Base-by-base conservation (phyloP, 2,329 filamentous ascomycete species). In the Talaromyces sp. region DNA sequence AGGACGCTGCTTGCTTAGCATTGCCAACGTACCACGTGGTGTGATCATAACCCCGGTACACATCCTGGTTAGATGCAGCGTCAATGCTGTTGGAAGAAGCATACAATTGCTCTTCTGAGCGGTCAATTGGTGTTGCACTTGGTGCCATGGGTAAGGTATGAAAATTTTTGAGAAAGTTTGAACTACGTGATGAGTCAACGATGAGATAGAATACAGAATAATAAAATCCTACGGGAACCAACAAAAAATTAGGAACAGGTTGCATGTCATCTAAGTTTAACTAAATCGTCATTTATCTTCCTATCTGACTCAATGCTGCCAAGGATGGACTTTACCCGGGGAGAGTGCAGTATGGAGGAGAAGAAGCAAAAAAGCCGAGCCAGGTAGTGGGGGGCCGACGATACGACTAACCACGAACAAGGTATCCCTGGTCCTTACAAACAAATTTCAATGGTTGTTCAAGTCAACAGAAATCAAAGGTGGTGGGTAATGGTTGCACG, bases 21-120 rank as follows among this genome's bases (percentile, higher is more conserved):
- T 96, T 96, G 71, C 92, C 92, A 36, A 96, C 92, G 81, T 91
- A 96, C 92, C 92, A 96, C 63, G 90, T 91, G 62, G 96, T 84
- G 74, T 96, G 90, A 76, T 96, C 90, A 75, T 96, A 96, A 70
- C 90, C 91, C 3, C 44, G 44, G 11, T 47, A 47, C 44, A 47
- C 44, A 25, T 47, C 44, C 44, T 47, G 44, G 17, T 25, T 47
- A 25, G 44, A 47, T 25, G 44, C 10, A 22, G 1, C n/a, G 44
- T 47, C 22, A 15, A 47, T 25, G 2, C 22, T 47, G 19, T 47
- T 19, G 44, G 44, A 19, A 47, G 44, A 47, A 7, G 44, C 9
- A 47, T 47, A 25, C 3, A 25, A 22, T 47, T 47, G 44, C 44
- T 47, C 44, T 47, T 47, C 44, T 3, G 44, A 47, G 19, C 1